Conservation (phyloP, 129 eudicot species). For the Glebionis coronaria region DNA sequence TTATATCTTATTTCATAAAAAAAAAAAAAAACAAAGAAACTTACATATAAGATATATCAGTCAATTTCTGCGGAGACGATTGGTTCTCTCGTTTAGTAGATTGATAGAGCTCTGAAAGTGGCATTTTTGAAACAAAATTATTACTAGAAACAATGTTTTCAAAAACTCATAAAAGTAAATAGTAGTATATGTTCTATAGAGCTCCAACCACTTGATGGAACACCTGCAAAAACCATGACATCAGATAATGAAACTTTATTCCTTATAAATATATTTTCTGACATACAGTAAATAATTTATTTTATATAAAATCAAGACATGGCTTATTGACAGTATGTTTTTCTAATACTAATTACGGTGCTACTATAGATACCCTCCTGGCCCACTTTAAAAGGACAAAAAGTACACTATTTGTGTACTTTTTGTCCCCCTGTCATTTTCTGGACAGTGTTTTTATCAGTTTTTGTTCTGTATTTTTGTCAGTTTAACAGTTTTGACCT, state of each 20-base stretch:
- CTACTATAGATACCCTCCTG: no score
- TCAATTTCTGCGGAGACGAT: slow-evolving; percentile 39
- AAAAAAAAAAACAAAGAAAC: slow-evolving; percentile 24
- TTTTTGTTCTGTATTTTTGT: no score
- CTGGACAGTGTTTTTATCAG: no score
- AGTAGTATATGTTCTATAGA: slow-evolving; percentile 13
- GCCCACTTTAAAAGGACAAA: no score
- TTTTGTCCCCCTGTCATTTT: no score
- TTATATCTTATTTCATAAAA: neutral
- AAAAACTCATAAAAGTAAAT: slow-evolving; percentile 20
- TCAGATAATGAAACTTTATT: slow-evolving; percentile 29
- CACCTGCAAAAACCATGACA: slow-evolving; percentile 44
- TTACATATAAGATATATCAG: slow-evolving; percentile 57
- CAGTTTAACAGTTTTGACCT: no score
- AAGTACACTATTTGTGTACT: no score
- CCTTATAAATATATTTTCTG: slow-evolving; percentile 24
- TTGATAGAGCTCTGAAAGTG: slow-evolving; percentile 74
- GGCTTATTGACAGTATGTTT: slow-evolving; percentile 26
- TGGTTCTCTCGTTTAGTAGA: slow-evolving; percentile 57
- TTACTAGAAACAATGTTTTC: slow-evolving; percentile 24
- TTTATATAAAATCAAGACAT: slow-evolving; percentile 24
- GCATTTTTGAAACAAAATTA: slow-evolving; percentile 49
- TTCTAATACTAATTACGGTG: no score
- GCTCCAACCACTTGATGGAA: slow-evolving; percentile 38
- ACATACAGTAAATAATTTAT: slow-evolving; percentile 23